A percentile compares a stretch with the other conserved stretches of the same genome.
phyloP scores from a whole-genome alignment of 805 yeast genomes.

The Yamadazyma endophytica region DNA sequence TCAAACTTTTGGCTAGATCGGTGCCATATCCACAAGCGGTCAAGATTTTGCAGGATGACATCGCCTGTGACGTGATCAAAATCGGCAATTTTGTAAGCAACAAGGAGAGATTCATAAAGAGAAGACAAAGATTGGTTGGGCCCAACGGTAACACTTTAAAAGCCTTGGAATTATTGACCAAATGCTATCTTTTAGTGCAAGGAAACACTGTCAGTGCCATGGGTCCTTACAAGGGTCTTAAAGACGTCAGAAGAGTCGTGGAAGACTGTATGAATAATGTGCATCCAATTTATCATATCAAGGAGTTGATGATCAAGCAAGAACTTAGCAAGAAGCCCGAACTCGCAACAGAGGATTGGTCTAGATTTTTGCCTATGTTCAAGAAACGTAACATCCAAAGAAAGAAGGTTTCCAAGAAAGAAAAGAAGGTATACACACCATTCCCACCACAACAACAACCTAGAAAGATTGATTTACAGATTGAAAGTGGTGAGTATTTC shows the following conservation, averaged over 20 bases:
- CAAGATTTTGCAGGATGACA: slow-evolving; percentile 84
- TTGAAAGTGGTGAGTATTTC: slow-evolving; percentile 98
- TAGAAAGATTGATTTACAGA: slow-evolving; percentile 93
- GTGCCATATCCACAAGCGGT: slow-evolving; percentile 97
- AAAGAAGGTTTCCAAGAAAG: slow-evolving; percentile 67
- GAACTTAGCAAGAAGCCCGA: slow-evolving; percentile 95
- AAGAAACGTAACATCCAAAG: slow-evolving; percentile 95
- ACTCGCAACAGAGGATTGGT: slow-evolving; percentile 94
- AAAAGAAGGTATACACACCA: slow-evolving; percentile 86
- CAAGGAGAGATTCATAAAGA: slow-evolving; percentile 89
- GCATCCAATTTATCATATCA: slow-evolving; percentile 97
- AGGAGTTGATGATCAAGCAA: slow-evolving; percentile 95
- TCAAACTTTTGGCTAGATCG: slow-evolving; percentile 88
- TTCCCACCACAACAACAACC: slow-evolving; percentile 98
- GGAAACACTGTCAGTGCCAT: slow-evolving; percentile 95
- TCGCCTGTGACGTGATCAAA: slow-evolving; percentile 94
- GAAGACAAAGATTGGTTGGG: slow-evolving; percentile 94
- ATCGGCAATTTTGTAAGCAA: slow-evolving; percentile 86
- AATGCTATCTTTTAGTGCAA: slow-evolving; percentile 92
- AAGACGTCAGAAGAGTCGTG: slow-evolving; percentile 87
- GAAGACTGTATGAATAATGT: slow-evolving; percentile 97
- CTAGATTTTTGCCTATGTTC: slow-evolving; percentile 91
- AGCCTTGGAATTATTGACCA: slow-evolving; percentile 91
- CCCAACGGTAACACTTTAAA: slow-evolving; percentile 96
- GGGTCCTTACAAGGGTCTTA: slow-evolving; percentile 94